Evolutionary conservation across 352 stramenopile genomes (phyloP), one percentile per base, ranked within the genome.

Genomic region (Phytophthora sp.): DNA sequence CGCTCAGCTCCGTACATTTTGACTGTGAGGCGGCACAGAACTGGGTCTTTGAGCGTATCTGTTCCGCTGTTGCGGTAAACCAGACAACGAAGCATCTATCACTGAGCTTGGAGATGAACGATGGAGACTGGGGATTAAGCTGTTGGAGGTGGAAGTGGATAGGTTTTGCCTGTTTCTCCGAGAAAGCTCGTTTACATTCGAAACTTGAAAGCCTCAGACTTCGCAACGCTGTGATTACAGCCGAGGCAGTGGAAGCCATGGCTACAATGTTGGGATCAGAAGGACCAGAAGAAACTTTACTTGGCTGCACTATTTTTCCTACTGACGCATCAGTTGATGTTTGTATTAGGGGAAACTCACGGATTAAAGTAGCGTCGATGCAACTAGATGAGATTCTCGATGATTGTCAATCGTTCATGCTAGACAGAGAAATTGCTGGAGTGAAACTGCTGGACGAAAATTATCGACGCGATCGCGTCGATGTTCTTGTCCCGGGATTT

Each of bases 81-180:
- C 64, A 73, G 38, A 73, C 58, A 30, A 49, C 64, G 0, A 57
- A 45, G 13, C 50, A 65, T 45, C 46, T 73, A 32, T 73, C 58
- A 3, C 12, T 70, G 5, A 34, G 21, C 4, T 42, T 68, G 13
- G 58, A 65, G 31, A 5, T 69, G 23, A n/a, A 61, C n/a, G 43
- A 54, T 23, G 38, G 34, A 41, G 44, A 64, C 18, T 57, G 50
- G 57, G 37, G 5, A 13, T 31, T 62, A 32, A 53, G 57, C 24
- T 21, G 57, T 5, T 72, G 64, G 64, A 69, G 44, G 24, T 73
- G 64, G 64, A 42, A 68, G 39, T 69, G 64, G 64, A 57, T 72
- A 17, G 35, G 42, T 7, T 73, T 69, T 24, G 64, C 64, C 17
- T 73, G 57, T 20, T 73, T 69, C 23, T 73, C 64, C 24, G 57